phyloP scores from a whole-genome alignment of 2,329 filamentous ascomycete genomes.

The Colletotrichum magnum region DNA sequence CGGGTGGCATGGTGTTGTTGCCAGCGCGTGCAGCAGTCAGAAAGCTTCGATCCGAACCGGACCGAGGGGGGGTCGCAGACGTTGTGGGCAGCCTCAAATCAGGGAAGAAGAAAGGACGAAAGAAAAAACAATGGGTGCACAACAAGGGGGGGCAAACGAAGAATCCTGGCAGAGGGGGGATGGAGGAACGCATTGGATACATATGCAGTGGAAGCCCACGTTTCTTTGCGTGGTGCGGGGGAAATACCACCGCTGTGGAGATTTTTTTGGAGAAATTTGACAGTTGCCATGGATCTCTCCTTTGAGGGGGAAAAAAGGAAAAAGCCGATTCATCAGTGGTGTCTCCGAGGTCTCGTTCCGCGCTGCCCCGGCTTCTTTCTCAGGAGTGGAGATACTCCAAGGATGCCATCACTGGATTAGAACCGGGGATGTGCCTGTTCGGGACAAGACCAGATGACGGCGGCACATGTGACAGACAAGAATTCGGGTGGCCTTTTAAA shows the following conservation, averaged over 20 bases:
- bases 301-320: too few relatives aligned
- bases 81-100: constrained; percentile 10
- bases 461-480: constrained; percentile 8
- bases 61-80: constrained; percentile 43
- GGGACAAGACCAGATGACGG: not conserved
- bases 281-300: not conserved
- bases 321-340: too few relatives aligned
- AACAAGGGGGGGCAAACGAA: constrained; percentile 31
- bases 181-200: constrained; percentile 28
- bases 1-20: constrained; percentile 27
- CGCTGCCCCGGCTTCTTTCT: constrained; percentile 2
- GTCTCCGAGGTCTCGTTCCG: constrained; percentile 11
- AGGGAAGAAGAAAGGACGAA: constrained; percentile 19
- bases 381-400: constrained; percentile 1
- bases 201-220: constrained; percentile 31
- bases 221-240: constrained; percentile 26
- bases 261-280: constrained; percentile 36
- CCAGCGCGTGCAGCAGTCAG: constrained; percentile 9
- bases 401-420: not conserved
- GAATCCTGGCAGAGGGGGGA: constrained; percentile 31
- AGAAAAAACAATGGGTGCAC: constrained; percentile 31
- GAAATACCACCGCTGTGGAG: constrained; percentile 28
- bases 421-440: constrained; percentile 20
- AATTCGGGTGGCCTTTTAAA: not conserved
- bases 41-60: constrained; percentile 49